Evolutionary conservation across 1,284 basidiomycete genomes (phyloP).

Genomic region (Thelephora terrestris): DNA sequence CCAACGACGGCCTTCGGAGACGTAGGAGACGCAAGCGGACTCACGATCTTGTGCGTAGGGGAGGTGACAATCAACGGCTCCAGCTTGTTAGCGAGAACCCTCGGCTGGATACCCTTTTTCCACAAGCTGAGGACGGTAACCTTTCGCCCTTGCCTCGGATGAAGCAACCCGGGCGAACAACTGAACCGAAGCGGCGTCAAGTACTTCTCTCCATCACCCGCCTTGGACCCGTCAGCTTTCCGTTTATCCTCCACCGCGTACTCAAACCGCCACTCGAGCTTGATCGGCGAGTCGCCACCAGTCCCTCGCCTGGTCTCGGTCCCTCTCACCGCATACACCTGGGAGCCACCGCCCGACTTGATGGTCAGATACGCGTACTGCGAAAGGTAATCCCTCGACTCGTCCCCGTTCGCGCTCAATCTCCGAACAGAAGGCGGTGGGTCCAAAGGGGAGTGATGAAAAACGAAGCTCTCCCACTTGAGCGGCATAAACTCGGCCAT

Average conservation of each 20-base stretch:
- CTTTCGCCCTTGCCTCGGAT: conserved; percentile 54
- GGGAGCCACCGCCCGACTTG: conserved; percentile 42
- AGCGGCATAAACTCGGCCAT: conserved; percentile 56
- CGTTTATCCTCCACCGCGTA: conserved; percentile 59
- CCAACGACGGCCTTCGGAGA: no score
- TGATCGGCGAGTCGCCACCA: conserved; percentile 22
- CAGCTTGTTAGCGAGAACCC: conserved; percentile 48
- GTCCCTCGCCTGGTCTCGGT: conserved; percentile 34
- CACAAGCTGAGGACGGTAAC: conserved; percentile 57
- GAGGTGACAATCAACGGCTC: conserved; percentile 27
- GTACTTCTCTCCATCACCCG: conserved; percentile 53
- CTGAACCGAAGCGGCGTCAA: conserved; percentile 63
- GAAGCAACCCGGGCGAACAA: conserved; percentile 60
- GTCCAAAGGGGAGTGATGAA: conserved; percentile 66
- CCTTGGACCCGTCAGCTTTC: conserved; percentile 32
- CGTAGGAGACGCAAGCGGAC: not conserved
- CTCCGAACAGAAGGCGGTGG: conserved; percentile 55
- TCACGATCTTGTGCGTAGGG: not conserved
- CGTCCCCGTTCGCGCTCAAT: conserved; percentile 52
- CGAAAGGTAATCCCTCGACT: conserved; percentile 60
- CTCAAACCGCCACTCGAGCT: conserved; percentile 64
- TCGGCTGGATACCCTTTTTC: conserved; percentile 54
- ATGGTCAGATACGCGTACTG: conserved; percentile 58
- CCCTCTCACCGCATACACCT: conserved; percentile 59
- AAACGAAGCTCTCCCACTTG: conserved; percentile 45